Conservation (phyloP, 768 basidiomycete species). For the Kwoniella sp. region DNA sequence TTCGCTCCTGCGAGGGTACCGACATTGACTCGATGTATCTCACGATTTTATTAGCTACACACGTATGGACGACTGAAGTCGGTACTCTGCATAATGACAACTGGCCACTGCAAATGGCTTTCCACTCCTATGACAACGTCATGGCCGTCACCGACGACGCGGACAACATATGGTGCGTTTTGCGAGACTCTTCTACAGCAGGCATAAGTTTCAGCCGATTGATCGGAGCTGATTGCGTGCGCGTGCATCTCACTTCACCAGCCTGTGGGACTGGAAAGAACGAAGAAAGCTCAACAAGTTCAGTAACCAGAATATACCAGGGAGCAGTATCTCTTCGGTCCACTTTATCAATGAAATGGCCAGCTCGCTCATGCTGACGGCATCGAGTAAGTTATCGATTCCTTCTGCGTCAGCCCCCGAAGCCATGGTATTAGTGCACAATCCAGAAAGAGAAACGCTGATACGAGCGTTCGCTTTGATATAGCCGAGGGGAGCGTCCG, state of each 20-base stretch:
- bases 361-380: conserved; percentile 83
- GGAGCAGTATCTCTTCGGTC: conserved; percentile 81
- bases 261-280: conserved; percentile 93
- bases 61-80: conserved; percentile 57
- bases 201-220: conserved; percentile 26
- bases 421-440: too few relatives aligned
- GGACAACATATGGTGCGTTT: conserved; percentile 75
- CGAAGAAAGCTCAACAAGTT: conserved; percentile 77
- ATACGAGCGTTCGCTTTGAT: background rate
- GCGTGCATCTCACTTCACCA: conserved; percentile 54
- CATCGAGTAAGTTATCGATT: conserved; percentile 78
- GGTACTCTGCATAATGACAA: conserved; percentile 56
- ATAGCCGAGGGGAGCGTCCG: conserved; percentile 89
- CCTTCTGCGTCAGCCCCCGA: background rate
- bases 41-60: conserved; percentile 37
- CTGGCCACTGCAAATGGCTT: conserved; percentile 65
- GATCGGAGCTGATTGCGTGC: background rate
- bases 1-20: too few relatives aligned
- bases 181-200: background rate
- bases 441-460: background rate
- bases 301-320: conserved; percentile 81
- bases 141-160: conserved; percentile 80
- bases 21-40: background rate
- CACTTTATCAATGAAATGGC: conserved; percentile 96
- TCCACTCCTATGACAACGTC: conserved; percentile 92